Evolutionary conservation across 805 yeast species (phyloP).

Genomic region (Hanseniaspora occidentalis): DNA sequence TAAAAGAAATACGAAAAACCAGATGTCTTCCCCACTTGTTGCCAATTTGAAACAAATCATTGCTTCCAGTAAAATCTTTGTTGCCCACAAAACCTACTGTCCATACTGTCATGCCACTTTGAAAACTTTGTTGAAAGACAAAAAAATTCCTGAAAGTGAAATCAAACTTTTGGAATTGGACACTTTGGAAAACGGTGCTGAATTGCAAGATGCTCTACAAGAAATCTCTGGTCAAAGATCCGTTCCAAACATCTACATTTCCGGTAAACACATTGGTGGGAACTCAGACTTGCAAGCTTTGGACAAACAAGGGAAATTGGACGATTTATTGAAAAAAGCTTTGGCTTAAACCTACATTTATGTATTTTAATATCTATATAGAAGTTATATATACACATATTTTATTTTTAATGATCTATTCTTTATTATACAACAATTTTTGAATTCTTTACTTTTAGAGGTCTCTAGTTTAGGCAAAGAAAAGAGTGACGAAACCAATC

Average conservation of each 20-base stretch:
- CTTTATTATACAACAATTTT: too few relatives aligned
- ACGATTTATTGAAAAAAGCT: conserved; percentile 22
- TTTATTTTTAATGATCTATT: too few relatives aligned
- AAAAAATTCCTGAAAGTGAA: conserved; percentile 32
- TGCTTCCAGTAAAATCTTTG: conserved; percentile 52
- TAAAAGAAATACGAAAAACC: not conserved
- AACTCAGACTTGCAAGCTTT: conserved; percentile 77
- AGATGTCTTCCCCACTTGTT: conserved; percentile 46
- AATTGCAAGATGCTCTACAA: conserved; percentile 65
- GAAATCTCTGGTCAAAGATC: conserved; percentile 82
- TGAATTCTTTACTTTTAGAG: too few relatives aligned
- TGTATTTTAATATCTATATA: not conserved
- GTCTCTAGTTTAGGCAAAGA: too few relatives aligned
- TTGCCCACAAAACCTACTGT: conserved; percentile 73
- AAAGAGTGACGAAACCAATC: too few relatives aligned
- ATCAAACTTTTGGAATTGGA: conserved; percentile 30
- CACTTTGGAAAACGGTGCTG: conserved; percentile 59
- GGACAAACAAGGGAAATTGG: conserved; percentile 48
- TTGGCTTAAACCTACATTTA: not conserved
- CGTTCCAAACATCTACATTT: conserved; percentile 86
- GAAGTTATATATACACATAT: not conserved
- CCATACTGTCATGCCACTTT: conserved; percentile 46
- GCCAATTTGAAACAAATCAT: conserved; percentile 53
- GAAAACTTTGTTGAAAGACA: conserved; percentile 26
- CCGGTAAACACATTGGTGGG: conserved; percentile 91